phyloP scores from a whole-genome alignment of 2,329 filamentous ascomycete species.

The Leptographium procerum region DNA sequence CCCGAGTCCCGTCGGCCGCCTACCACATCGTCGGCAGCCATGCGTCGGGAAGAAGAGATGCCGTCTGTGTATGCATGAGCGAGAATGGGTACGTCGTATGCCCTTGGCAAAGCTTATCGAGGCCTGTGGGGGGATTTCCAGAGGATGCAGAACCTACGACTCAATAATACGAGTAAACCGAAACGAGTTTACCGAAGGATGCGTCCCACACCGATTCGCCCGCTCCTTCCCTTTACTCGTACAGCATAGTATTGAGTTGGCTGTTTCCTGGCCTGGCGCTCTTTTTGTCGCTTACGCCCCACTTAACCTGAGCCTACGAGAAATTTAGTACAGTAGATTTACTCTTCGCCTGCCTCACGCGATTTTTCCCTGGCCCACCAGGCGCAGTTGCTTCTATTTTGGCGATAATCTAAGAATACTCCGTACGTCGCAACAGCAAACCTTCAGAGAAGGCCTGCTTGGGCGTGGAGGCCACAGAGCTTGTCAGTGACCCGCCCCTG shows the following conservation, averaged over 20 bases:
- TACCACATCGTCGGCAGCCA: background rate
- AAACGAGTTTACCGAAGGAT: background rate
- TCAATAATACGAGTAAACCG: no score
- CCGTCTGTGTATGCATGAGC: no score
- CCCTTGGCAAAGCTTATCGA: background rate
- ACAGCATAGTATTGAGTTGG: background rate
- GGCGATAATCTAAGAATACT: no score
- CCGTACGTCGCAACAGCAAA: no score
- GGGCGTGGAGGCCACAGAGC: no score
- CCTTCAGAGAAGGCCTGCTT: no score
- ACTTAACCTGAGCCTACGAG: background rate
- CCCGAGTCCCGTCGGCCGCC: no score
- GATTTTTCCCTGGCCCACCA: background rate
- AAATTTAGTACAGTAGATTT: background rate
- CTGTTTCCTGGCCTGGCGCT: background rate
- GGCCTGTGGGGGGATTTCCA: background rate
- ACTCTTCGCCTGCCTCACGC: no score
- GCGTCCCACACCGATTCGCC: background rate
- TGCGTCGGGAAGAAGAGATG: no score
- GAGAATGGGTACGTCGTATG: background rate
- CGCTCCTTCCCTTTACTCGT: background rate
- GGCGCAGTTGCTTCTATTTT: background rate
- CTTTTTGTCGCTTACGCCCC: background rate
- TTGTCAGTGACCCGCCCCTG: no score
- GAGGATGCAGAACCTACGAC: background rate